Evolutionary conservation across 495 filamentous ascomycete genomes (phyloP), one percentile per base, ranked within the genome.

Genomic region (Penicillium flavigenum): DNA sequence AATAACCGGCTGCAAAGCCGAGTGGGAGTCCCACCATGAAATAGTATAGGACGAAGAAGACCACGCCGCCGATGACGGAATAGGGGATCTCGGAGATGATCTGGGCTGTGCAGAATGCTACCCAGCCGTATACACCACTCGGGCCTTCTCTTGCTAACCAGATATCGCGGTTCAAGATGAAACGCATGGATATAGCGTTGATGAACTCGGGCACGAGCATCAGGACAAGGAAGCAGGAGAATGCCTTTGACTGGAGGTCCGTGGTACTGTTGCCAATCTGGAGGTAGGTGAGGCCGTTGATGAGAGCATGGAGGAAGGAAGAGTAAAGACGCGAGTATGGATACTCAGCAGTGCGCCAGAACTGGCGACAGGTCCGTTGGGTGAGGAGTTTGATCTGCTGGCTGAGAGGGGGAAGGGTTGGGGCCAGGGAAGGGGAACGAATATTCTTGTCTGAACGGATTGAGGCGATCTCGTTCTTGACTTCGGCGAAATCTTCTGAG

Each of bases 211-310:
- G 86, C 0, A 88, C 86, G 4, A 92, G 74, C 53, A 91, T 85
- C n/a, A 87, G 86, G 54, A 88, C 79, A 64, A 91, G 83, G 75
- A 95, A 94, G 67, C 88, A 86, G 57, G 89, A 83, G 68, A 94
- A 95, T 46, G 93, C 82, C 58, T 84, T 85, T 66, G 91, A 86
- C 63, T 94, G 88, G 10, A 92, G 75, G 16, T 83, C 85, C 1
- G 83, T 74, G 6, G 83, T 77, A 11, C 84, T 85, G 54, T 90
- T 66, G 61, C 88, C 84, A 14, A 92, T 81, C 32, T 87, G 77
- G 24, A 91, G 78, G 63, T 84, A 95, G 22, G 84, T 86, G 19
- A 95, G 78, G 31, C 90, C 90, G 17, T 89, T 92, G 55, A 94
- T 70, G 11, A 95, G 68, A 3, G 88, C 84, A 57, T 93, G 87